Conservation (phyloP, 2,329 filamentous ascomycete genomes). For the Cordyceps javanica region DNA sequence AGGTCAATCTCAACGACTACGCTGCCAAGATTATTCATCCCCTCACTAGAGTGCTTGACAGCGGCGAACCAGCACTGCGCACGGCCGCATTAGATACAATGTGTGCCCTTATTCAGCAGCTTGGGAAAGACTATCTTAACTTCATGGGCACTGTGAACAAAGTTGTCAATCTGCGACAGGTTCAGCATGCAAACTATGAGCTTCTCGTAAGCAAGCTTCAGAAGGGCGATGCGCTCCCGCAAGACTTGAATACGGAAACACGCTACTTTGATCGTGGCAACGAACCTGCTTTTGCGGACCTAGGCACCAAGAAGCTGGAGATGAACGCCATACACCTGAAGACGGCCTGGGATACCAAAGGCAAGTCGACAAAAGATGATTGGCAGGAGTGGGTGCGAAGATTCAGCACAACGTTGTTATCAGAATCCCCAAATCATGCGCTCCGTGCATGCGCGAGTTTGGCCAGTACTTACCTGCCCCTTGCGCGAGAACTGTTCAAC, state of each 20-base stretch:
- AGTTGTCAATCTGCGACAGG: slow-evolving; percentile 68
- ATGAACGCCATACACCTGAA: slow-evolving; percentile 98
- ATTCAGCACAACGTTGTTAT: slow-evolving; percentile 90
- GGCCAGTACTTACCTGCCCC: slow-evolving; percentile 82
- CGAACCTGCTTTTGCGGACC: slow-evolving; percentile 75
- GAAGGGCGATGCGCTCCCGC: slow-evolving; percentile 90
- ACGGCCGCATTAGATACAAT: slow-evolving; percentile 86
- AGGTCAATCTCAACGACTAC: slow-evolving; percentile 96
- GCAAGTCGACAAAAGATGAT: slow-evolving; percentile 95
- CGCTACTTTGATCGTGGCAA: slow-evolving; percentile 72
- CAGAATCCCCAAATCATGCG: slow-evolving; percentile 93
- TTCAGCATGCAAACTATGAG: slow-evolving; percentile 87
- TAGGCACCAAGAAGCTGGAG: slow-evolving; percentile 86
- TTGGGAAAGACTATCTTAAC: slow-evolving; percentile 90
- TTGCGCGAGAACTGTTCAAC: slow-evolving; percentile 94
- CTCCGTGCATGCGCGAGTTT: slow-evolving; percentile 87
- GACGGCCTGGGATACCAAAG: slow-evolving; percentile 92
- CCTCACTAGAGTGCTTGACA: slow-evolving; percentile 72
- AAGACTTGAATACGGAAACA: slow-evolving; percentile 84
- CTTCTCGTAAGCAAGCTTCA: slow-evolving; percentile 87
- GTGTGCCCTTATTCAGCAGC: slow-evolving; percentile 90
- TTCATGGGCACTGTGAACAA: slow-evolving; percentile 94
- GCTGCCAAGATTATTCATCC: slow-evolving; percentile 95
- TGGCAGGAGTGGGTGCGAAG: slow-evolving; percentile 99
- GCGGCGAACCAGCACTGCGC: slow-evolving; percentile 66